Conservation (phyloP, 2,329 filamentous ascomycete species). For the Chaetoscypha palmicola region DNA sequence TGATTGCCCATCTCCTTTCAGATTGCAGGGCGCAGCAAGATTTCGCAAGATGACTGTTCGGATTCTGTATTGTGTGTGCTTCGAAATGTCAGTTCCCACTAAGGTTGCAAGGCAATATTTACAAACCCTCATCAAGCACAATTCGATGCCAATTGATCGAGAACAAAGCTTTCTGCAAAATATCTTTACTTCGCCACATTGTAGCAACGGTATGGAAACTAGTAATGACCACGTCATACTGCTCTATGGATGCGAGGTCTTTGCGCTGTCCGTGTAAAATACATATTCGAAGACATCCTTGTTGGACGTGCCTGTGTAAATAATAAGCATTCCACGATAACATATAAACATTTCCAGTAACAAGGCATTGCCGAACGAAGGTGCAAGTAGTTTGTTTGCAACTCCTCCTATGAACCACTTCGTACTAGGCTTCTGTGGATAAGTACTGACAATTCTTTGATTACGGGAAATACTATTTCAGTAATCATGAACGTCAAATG, state of each 20-base stretch:
- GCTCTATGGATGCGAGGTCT: no score
- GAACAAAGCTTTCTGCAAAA: slow-evolving; percentile 23
- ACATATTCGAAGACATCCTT: background rate
- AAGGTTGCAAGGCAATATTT: background rate
- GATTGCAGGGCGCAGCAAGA: slow-evolving; percentile 38
- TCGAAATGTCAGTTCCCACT: no score
- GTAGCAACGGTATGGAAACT: slow-evolving; percentile 41
- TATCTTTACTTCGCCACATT: slow-evolving; percentile 2
- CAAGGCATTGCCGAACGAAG: no score
- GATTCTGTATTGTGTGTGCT: slow-evolving; percentile 47
- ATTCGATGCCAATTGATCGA: slow-evolving; percentile 37
- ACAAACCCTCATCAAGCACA: slow-evolving; percentile 38
- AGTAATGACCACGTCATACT: slow-evolving; percentile 38
- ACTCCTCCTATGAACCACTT: no score
- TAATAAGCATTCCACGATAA: no score
- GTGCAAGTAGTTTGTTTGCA: no score
- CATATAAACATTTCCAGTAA: no score
- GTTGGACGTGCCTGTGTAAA: slow-evolving; percentile 1
- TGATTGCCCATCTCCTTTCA: slow-evolving; percentile 32
- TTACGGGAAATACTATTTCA: no score
- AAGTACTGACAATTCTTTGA: no score
- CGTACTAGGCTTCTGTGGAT: no score
- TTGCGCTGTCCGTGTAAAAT: slow-evolving; percentile 16
- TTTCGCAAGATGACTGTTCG: slow-evolving; percentile 38
- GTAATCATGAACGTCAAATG: no score